A percentile compares a stretch with the other conserved stretches of the same genome.
Conservation (phyloP, 495 filamentous ascomycete species). For the Trichoderma erinaceum region DNA sequence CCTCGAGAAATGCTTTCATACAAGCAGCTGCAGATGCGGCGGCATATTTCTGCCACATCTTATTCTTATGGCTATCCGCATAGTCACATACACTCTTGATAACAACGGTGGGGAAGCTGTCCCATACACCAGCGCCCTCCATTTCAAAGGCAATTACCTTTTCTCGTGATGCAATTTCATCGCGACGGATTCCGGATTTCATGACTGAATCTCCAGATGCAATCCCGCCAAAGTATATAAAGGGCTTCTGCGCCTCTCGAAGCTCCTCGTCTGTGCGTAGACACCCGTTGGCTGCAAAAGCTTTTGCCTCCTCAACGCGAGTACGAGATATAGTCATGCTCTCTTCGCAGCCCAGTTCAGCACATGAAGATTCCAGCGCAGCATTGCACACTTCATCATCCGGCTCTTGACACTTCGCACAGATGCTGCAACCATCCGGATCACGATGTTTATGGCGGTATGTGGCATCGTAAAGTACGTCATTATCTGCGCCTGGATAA, state of each 20-base stretch:
- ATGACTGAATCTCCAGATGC: conserved; percentile 29
- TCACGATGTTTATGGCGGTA: conserved; percentile 1
- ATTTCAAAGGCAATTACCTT: conserved; percentile 32
- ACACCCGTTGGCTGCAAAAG: too few relatives aligned
- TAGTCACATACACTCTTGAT: conserved; percentile 38
- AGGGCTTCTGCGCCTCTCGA: neutral
- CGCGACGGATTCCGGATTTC: conserved; percentile 28
- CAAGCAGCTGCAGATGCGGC: conserved; percentile 31
- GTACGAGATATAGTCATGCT: neutral
- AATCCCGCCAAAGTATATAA: conserved; percentile 25
- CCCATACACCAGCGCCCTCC: conserved; percentile 36
- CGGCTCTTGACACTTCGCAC: neutral
- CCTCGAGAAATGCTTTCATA: conserved; percentile 19
- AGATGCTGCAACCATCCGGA: neutral
- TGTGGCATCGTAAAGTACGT: neutral
- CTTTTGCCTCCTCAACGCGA: neutral
- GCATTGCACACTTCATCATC: neutral
- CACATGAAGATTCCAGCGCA: neutral
- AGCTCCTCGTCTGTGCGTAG: neutral
- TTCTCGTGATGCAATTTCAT: conserved; percentile 19
- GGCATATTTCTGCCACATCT: conserved; percentile 38
- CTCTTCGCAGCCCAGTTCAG: neutral
- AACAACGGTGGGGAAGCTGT: conserved; percentile 25
- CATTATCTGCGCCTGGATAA: neutral
- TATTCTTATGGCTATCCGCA: conserved; percentile 38